These are phyloP conservation scores for Naematelia aurantialba DNA, from an alignment of 768 basidiomycete genomes.

Conservation along the genomic window DNA sequence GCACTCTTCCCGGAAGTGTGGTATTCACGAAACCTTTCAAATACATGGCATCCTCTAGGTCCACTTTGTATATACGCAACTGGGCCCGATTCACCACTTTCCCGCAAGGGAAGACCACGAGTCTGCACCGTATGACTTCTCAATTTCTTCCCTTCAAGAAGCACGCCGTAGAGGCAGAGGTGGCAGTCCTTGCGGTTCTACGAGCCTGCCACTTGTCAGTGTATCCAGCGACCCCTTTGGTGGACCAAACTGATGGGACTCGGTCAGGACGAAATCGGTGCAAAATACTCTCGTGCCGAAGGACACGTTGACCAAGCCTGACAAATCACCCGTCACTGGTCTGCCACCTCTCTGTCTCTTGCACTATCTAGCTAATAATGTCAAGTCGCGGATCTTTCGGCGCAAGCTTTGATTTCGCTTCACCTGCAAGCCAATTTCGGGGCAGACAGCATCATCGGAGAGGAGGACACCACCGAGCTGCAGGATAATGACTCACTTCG, in stretches of 20 bases:
- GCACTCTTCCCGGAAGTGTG: not conserved
- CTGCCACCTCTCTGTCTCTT: constrained; percentile 19
- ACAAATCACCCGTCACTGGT: constrained; percentile 91
- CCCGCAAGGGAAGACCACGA: not conserved
- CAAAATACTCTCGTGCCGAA: constrained; percentile 79
- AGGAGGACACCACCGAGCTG: constrained; percentile 84
- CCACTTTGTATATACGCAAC: not conserved
- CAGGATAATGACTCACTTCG: constrained; percentile 58
- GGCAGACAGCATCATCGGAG: constrained; percentile 81
- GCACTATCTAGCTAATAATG: not conserved
- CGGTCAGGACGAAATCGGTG: constrained; percentile 64
- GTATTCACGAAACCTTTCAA: not conserved
- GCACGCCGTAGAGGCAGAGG: constrained; percentile 66
- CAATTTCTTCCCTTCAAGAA: constrained; percentile 43
- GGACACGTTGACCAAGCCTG: constrained; percentile 82
- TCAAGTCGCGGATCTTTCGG: constrained; percentile 88
- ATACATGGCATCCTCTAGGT: not conserved
- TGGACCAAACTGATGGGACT: constrained; percentile 3
- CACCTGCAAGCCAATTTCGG: constrained; percentile 78
- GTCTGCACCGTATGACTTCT: constrained; percentile 11
- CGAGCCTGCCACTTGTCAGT: constrained; percentile 67
- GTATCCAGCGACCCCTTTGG: not conserved
- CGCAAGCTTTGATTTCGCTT: constrained; percentile 84
- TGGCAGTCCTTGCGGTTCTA: constrained; percentile 82
- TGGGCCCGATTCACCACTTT: not conserved